phyloP scores from a whole-genome alignment of 2,329 filamentous ascomycete genomes.

The Talaromyces sp. region DNA sequence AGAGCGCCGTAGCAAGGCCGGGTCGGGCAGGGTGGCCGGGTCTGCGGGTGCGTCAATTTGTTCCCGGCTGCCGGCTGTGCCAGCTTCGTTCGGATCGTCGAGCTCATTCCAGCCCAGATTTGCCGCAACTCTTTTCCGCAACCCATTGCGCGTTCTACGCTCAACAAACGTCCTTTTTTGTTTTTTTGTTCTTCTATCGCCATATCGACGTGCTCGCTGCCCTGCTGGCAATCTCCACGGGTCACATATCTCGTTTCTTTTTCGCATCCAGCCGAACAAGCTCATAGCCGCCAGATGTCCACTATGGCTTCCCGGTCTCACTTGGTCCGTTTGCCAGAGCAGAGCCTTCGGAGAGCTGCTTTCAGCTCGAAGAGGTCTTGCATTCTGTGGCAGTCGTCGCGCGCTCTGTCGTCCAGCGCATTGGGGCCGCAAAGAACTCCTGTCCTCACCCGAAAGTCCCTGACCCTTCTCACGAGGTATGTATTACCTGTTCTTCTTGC shows the following conservation, averaged over 20 bases:
- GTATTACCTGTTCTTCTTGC: not conserved
- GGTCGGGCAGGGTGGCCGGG: not conserved
- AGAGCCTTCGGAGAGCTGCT: constrained; percentile 25
- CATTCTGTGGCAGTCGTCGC: constrained; percentile 15
- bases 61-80: constrained; percentile 15
- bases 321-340: constrained; percentile 28
- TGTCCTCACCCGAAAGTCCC: constrained; percentile 2
- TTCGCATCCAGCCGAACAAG: not conserved
- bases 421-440: constrained; percentile 9
- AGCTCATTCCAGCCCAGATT: not conserved
- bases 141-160: not conserved
- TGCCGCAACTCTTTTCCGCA: not conserved
- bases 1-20: not conserved
- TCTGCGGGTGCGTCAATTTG: not conserved
- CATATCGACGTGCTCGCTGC: not conserved
- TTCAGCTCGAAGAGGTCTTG: constrained; percentile 22
- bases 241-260: not conserved
- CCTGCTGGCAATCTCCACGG: not conserved
- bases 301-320: constrained; percentile 37
- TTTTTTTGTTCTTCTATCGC: not conserved
- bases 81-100: constrained; percentile 1
- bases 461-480: constrained; percentile 6
- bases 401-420: constrained; percentile 22
- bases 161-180: not conserved
- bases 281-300: constrained; percentile 6